phyloP scores from a whole-genome alignment of 306 rosid genomes.

The Ceratonia siliqua region DNA sequence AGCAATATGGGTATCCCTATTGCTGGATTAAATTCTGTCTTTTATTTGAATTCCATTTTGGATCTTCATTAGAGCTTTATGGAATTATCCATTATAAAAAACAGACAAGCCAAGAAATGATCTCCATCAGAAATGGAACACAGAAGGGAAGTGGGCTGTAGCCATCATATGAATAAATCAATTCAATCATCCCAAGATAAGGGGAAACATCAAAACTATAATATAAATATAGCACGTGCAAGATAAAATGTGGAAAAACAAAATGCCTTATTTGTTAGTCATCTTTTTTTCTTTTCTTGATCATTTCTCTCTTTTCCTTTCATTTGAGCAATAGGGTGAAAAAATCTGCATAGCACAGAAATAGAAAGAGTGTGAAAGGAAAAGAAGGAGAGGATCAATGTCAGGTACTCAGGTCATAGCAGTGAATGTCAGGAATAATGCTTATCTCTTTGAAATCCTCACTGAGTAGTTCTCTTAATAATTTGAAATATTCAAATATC shows the following conservation, averaged over 20 bases:
- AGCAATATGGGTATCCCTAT: neutral
- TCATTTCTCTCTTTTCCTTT: neutral
- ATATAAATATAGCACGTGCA: neutral
- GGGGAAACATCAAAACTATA: slow-evolving; percentile 14
- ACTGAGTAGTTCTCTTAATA: neutral
- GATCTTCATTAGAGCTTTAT: neutral
- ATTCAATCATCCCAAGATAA: slow-evolving; percentile 32
- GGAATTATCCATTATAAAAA: neutral
- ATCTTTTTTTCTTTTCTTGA: neutral
- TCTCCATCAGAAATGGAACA: neutral
- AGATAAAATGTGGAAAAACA: neutral
- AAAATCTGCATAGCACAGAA: neutral
- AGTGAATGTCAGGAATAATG: neutral
- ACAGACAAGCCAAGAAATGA: neutral
- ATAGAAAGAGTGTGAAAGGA: neutral
- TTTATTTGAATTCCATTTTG: neutral
- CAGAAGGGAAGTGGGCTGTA: neutral
- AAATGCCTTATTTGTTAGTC: slow-evolving; percentile 7
- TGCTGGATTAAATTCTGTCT: neutral
- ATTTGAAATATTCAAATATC: neutral
- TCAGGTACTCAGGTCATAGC: slow-evolving; percentile 4
- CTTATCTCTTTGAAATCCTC: neutral
- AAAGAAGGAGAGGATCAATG: slow-evolving; percentile 7
- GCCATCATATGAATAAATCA: neutral
- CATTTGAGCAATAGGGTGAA: neutral